Base-by-base conservation (phyloP, 192 early-diverging fungal genomes). In the Entomortierella lignicola region DNA sequence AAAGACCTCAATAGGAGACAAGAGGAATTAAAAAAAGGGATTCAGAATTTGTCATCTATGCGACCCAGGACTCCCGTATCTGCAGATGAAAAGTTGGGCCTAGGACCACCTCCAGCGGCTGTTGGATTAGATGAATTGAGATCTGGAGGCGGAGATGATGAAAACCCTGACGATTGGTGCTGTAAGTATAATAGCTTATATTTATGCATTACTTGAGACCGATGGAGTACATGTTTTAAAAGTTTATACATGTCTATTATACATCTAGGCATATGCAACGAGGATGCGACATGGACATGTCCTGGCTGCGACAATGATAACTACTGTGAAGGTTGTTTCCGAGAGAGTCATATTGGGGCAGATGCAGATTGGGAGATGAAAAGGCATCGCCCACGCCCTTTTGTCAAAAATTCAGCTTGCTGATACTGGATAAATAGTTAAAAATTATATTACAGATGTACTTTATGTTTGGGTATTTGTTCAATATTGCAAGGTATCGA, bases 221-320 rank as follows among this genome's bases (percentile, higher is more conserved):
- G n/a, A n/a, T n/a, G n/a, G n/a, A n/a, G n/a, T n/a, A n/a, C n/a
- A n/a, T n/a, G n/a, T n/a, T n/a, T n/a, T n/a, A n/a, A n/a, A n/a
- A n/a, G n/a, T n/a, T n/a, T n/a, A n/a, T n/a, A n/a, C n/a, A n/a
- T n/a, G n/a, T n/a, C n/a, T n/a, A n/a, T n/a, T n/a, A n/a, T n/a
- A n/a, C n/a, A n/a, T n/a, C 18, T 71, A 80, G 77, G 77, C 52
- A 82, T 91, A 15, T 91, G 90, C 68, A 89, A 87, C 58, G 88
- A 91, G 15, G 90, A 91, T 60, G 88, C 86, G 1, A 84, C 81
- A 8, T 70, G 89, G 59, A 65, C 59, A n/a, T 91, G 90, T 77
- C 61, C 67, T 31, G 86, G 85, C 20, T 91, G 90, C 64, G 90
- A 91, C 25, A 81, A 89, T 66, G 90, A 89, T 55, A 41, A 84